These are phyloP conservation scores for Ambrosia artemisiifolia DNA, from an alignment of 129 eudicot species.

Conservation along the genomic window DNA sequence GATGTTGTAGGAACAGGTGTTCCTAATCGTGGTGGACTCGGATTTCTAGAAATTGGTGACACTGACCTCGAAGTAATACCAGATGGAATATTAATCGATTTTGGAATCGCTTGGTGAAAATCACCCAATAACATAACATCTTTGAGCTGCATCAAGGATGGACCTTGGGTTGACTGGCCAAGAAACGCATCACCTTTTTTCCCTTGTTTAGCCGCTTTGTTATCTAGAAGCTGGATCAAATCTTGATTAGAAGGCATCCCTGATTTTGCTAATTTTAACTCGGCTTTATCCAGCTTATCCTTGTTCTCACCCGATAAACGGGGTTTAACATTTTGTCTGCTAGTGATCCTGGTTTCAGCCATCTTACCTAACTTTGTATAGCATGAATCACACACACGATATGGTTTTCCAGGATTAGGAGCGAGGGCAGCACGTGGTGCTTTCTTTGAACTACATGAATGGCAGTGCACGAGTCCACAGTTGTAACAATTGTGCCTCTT, in stretches of 20 bases:
- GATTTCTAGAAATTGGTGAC: constrained; percentile 81
- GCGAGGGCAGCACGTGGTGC: constrained; percentile 82
- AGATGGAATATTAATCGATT: constrained; percentile 41
- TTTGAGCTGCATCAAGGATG: constrained; percentile 67
- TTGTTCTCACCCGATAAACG: constrained; percentile 92
- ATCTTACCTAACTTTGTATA: constrained; percentile 62
- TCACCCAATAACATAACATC: constrained; percentile 68
- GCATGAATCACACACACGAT: constrained; percentile 94
- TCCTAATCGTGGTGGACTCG: constrained; percentile 92
- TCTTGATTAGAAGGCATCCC: constrained; percentile 67
- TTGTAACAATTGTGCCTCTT: constrained; percentile 91
- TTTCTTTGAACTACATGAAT: constrained; percentile 85
- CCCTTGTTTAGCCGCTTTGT: constrained; percentile 81
- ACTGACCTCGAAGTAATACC: constrained; percentile 56
- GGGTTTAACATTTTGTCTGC: constrained; percentile 58
- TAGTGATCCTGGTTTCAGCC: constrained; percentile 52
- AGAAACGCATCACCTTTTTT: constrained; percentile 61
- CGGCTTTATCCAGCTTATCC: constrained; percentile 76
- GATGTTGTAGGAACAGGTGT: constrained; percentile 95
- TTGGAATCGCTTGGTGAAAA: constrained; percentile 57
- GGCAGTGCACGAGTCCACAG: constrained; percentile 94
- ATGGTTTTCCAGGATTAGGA: constrained; percentile 84
- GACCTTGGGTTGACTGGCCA: constrained; percentile 54
- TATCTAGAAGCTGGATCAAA: constrained; percentile 75
- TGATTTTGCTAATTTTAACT: constrained; percentile 60